Evolutionary conservation across 768 basidiomycete genomes (phyloP).

Genomic region (Leccinellum luteum): DNA sequence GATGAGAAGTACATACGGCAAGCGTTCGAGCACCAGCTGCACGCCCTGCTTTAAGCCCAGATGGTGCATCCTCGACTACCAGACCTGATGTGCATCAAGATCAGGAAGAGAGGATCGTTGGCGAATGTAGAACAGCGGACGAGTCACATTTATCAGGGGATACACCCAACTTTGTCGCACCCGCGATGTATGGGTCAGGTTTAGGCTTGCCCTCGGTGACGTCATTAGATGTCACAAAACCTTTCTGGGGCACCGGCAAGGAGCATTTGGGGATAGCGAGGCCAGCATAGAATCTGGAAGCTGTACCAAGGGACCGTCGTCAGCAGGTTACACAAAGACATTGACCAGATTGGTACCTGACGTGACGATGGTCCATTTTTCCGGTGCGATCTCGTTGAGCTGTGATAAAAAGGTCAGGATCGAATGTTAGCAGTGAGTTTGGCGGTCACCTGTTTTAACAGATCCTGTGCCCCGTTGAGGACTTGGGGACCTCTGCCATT

Average conservation of each 20-base stretch:
- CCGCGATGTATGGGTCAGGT: constrained; percentile 83
- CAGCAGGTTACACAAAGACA: neutral
- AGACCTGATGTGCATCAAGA: constrained; percentile 48
- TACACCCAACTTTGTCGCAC: constrained; percentile 54
- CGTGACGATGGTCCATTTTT: constrained; percentile 80
- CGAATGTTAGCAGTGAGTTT: neutral
- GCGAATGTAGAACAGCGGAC: neutral
- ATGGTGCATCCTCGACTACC: constrained; percentile 88
- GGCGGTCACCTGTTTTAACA: constrained; percentile 52
- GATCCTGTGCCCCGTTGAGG: constrained; percentile 60
- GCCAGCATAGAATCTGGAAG: constrained; percentile 69
- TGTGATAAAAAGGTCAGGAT: constrained; percentile 3
- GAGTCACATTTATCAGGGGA: constrained; percentile 56
- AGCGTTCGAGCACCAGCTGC: constrained; percentile 75
- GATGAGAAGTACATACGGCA: constrained; percentile 82
- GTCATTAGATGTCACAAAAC: constrained; percentile 68
- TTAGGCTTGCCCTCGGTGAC: constrained; percentile 78
- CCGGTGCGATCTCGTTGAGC: constrained; percentile 26
- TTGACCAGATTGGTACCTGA: constrained; percentile 44
- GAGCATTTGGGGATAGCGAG: constrained; percentile 63
- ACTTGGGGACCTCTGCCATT: constrained; percentile 48
- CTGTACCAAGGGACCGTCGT: constrained; percentile 34
- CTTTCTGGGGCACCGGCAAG: constrained; percentile 55
- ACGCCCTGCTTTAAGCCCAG: constrained; percentile 72
- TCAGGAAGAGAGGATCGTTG: neutral